Percentiles rank a stretch among this genome's conserved stretches.
These are phyloP conservation scores for Ganoderma multipileum DNA, from an alignment of 1,284 basidiomycete genomes.

Conservation along the genomic window DNA sequence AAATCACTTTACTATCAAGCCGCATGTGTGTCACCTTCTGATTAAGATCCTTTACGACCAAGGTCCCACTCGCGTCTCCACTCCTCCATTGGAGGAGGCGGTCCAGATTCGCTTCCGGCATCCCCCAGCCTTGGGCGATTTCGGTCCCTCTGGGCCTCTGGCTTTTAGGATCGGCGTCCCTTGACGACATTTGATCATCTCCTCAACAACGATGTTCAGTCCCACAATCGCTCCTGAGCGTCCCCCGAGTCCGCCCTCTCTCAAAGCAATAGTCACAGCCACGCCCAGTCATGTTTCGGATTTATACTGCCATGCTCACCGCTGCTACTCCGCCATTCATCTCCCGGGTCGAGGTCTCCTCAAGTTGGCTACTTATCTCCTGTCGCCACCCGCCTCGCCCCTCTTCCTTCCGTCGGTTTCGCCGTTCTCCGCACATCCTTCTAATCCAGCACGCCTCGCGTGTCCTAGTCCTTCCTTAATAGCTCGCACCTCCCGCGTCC, in stretches of 20 bases:
- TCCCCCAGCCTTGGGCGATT: constrained; percentile 12
- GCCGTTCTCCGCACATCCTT: constrained; percentile 25
- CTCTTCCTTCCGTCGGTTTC: constrained; percentile 28
- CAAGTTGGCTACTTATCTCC: constrained; percentile 44
- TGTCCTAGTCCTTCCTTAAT: constrained; percentile 31
- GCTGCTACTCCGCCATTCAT: constrained; percentile 34
- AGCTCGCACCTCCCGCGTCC: constrained; percentile 30
- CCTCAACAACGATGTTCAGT: constrained; percentile 27
- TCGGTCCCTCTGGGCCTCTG: constrained; percentile 31
- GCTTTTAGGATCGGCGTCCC: constrained; percentile 41
- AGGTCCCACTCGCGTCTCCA: constrained; percentile 23
- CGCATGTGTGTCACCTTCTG: constrained; percentile 25
- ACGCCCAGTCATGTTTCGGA: constrained; percentile 30
- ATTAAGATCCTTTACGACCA: constrained; percentile 27
- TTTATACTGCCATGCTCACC: constrained; percentile 30
- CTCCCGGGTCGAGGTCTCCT: constrained; percentile 45
- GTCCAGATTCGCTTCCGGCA: constrained; percentile 25
- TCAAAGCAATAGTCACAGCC: constrained; percentile 23
- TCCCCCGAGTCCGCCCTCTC: constrained; percentile 13
- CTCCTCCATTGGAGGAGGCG: constrained; percentile 25
- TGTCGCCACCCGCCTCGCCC: constrained; percentile 34
- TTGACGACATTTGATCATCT: constrained; percentile 47
- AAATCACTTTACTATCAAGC: constrained; percentile 27
- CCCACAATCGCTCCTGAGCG: constrained; percentile 16
- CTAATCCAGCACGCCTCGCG: constrained; percentile 29